phyloP scores from a whole-genome alignment of 306 rosid species.

The Vachellia collinsii region DNA sequence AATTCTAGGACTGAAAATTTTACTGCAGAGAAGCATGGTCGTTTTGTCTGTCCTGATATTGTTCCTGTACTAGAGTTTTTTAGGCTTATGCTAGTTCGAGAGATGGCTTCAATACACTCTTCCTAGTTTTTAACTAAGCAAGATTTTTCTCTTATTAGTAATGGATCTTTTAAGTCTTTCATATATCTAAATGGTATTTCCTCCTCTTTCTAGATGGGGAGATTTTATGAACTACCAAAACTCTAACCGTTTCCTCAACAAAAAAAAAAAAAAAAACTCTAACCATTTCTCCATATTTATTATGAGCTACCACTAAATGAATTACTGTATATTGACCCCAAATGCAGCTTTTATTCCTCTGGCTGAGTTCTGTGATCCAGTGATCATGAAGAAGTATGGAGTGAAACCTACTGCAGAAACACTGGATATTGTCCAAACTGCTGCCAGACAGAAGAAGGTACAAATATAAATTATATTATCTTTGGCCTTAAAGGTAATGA shows the following conservation, averaged over 20 bases:
- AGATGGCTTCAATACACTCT: not conserved
- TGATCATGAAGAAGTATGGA: constrained; percentile 66
- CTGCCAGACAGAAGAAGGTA: constrained; percentile 58
- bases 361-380: constrained; percentile 56
- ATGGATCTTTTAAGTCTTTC: not conserved
- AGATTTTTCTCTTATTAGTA: not conserved
- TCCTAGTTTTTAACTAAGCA: not conserved
- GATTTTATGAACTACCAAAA: not conserved
- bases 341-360: constrained; percentile 78
- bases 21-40: not conserved
- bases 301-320: not conserved
- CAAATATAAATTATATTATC: not conserved
- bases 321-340: not conserved
- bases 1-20: not conserved
- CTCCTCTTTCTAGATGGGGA: not conserved
- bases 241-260: too few relatives aligned
- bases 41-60: not conserved
- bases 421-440: constrained; percentile 53
- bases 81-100: not conserved
- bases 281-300: not conserved
- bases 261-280: too few relatives aligned
- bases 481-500: constrained; percentile 2
- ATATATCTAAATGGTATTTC: not conserved
- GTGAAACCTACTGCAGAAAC: constrained; percentile 54
- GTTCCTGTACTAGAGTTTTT: not conserved